phyloP scores from a whole-genome alignment of 371 early-diverging fungal genomes.

The Zychaea mexicana region DNA sequence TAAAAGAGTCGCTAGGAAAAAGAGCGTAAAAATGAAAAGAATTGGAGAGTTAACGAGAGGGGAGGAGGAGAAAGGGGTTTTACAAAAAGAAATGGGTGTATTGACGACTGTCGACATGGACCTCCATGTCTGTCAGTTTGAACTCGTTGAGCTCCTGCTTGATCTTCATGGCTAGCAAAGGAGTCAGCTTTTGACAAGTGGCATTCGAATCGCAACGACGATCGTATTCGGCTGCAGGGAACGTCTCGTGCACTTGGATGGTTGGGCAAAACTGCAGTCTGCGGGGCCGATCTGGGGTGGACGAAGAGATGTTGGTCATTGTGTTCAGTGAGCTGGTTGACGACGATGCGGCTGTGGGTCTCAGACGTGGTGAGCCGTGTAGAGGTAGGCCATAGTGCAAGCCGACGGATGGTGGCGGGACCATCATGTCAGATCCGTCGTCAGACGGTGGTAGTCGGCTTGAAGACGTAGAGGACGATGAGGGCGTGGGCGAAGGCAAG shows the following conservation, averaged over 20 bases:
- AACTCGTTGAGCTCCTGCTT: constrained; percentile 79
- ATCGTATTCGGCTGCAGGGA: constrained; percentile 57
- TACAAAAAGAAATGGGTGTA: constrained; percentile 38
- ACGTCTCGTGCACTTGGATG: constrained; percentile 21
- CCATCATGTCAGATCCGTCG: constrained; percentile 14
- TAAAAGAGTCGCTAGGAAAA: too few species aligned
- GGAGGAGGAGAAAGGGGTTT: constrained; percentile 1
- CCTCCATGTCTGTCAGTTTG: constrained; percentile 76
- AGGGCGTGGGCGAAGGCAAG: constrained; percentile 43
- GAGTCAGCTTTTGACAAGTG: constrained; percentile 64
- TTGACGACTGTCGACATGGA: constrained; percentile 72
- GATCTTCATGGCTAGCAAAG: constrained; percentile 66
- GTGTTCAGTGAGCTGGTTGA: constrained; percentile 18
- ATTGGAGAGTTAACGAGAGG: background rate
- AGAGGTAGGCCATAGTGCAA: constrained; percentile 45
- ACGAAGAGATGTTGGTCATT: background rate
- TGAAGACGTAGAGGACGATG: constrained; percentile 31
- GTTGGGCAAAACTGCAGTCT: constrained; percentile 20
- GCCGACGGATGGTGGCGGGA: constrained; percentile 26
- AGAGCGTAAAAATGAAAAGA: background rate
- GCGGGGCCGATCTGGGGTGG: constrained; percentile 4
- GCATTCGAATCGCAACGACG: constrained; percentile 63
- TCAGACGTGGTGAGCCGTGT: constrained; percentile 47
- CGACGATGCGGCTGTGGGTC: constrained; percentile 42
- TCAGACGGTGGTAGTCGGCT: constrained; percentile 4